A percentile compares a stretch with the other conserved stretches of the same genome.
Evolutionary conservation across 805 yeast species (phyloP).

Genomic region (Myxozyma mucilagina): DNA sequence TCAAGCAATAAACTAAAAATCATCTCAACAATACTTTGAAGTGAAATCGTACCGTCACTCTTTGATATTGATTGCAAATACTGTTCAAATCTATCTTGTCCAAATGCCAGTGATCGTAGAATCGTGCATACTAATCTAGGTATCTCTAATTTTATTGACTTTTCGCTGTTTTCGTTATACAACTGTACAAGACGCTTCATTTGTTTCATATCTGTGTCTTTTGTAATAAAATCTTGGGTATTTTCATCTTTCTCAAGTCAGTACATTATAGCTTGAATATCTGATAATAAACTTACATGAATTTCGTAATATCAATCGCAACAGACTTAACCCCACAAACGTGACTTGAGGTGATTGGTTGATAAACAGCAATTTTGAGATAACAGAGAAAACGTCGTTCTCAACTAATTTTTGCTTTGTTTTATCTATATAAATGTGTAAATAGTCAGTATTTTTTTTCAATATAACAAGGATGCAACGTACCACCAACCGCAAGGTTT

Average conservation of each 20-base stretch:
- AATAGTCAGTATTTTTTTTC: background rate
- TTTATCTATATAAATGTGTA: background rate
- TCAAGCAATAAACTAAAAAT: background rate
- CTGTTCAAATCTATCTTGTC: background rate
- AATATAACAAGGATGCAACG: background rate
- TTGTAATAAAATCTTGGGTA: background rate
- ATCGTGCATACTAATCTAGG: slow-evolving; percentile 3
- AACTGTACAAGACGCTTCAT: background rate
- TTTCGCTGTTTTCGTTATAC: background rate
- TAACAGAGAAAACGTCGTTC: background rate
- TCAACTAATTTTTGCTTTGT: slow-evolving; percentile 1
- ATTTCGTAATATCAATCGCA: slow-evolving; percentile 2
- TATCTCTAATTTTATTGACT: slow-evolving; percentile 7
- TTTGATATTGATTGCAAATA: background rate
- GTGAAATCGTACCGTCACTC: background rate
- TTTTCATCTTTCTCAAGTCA: background rate
- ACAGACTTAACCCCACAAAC: slow-evolving; percentile 7
- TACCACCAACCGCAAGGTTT: slow-evolving; percentile 15
- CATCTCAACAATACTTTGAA: background rate
- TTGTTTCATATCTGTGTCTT: background rate
- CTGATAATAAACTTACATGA: slow-evolving; percentile 3
- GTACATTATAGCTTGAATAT: background rate
- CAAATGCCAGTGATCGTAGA: slow-evolving; percentile 3
- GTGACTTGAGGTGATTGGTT: slow-evolving; percentile 11
- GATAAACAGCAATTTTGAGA: background rate